phyloP scores from a whole-genome alignment of 768 basidiomycete genomes.

The Amanita polypyramis region DNA sequence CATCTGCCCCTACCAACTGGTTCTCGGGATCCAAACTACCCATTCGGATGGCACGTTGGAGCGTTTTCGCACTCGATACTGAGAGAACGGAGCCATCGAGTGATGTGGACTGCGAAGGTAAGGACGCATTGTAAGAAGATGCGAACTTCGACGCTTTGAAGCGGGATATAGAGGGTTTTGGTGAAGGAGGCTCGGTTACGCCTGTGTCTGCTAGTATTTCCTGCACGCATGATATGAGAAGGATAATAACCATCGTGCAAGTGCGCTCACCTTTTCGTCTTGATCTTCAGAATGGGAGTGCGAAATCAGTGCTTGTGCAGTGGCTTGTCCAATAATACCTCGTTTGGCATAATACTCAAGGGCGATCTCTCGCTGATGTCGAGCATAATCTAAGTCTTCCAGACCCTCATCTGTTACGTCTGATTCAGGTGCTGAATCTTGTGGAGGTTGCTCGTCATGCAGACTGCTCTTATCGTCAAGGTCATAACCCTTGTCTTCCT shows the following conservation, averaged over 20 bases:
- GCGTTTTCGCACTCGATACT: constrained; percentile 31
- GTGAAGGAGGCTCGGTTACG: constrained; percentile 11
- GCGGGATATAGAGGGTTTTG: constrained; percentile 46
- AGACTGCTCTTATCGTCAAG: constrained; percentile 16
- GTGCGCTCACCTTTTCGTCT: constrained; percentile 35
- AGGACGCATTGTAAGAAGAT: constrained; percentile 34
- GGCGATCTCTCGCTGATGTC: constrained; percentile 66
- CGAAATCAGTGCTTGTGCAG: constrained; percentile 36
- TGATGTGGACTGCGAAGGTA: constrained; percentile 22
- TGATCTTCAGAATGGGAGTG: constrained; percentile 28
- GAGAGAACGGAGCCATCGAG: constrained; percentile 34
- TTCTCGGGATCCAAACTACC: constrained; percentile 43
- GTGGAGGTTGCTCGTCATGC: constrained; percentile 4
- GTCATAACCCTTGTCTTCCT: constrained; percentile 11
- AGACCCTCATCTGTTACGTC: constrained; percentile 21
- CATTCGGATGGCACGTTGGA: constrained; percentile 43
- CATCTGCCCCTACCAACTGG: constrained; percentile 39
- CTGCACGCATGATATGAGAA: constrained; percentile 8
- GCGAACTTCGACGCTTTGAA: constrained; percentile 54
- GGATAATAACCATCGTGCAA: constrained; percentile 2
- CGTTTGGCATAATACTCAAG: constrained; percentile 62
- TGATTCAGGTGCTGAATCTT: constrained; percentile 17
- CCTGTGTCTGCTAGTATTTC: constrained; percentile 29
- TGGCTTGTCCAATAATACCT: constrained; percentile 40
- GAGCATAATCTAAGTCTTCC: constrained; percentile 47